phyloP scores from a whole-genome alignment of 495 filamentous ascomycete genomes.

The Aspergillus mulundensis region DNA sequence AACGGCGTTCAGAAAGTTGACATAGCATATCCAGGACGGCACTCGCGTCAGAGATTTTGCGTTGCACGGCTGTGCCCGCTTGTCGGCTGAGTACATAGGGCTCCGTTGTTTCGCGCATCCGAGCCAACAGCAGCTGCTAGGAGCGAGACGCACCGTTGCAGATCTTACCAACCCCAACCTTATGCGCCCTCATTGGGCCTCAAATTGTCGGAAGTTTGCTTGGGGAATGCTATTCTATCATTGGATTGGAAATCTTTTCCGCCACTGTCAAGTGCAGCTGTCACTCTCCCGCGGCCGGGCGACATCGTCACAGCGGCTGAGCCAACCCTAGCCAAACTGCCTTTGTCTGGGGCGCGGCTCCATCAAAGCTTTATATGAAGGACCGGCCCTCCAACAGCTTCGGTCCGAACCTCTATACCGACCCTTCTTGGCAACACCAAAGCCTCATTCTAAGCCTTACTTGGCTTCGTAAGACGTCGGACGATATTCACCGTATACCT shows the following conservation, averaged over 20 bases:
- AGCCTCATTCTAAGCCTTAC: background rate
- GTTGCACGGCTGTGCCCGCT: constrained; percentile 8
- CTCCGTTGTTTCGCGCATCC: constrained; percentile 13
- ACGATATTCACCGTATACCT: background rate
- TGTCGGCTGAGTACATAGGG: constrained; percentile 21
- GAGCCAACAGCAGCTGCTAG: background rate
- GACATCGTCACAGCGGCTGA: background rate
- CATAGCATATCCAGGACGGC: background rate
- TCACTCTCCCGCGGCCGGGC: background rate
- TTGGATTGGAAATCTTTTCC: constrained; percentile 3
- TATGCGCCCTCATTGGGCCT: background rate
- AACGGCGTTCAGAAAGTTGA: background rate
- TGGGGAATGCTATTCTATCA: constrained; percentile 4
- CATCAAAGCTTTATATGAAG: constrained; percentile 3
- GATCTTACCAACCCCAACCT: constrained; percentile 5
- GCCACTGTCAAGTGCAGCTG: background rate
- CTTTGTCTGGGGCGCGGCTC: background rate
- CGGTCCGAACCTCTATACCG: background rate
- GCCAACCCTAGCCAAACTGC: background rate
- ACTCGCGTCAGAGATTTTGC: constrained; percentile 2
- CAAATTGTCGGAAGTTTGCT: constrained; percentile 10
- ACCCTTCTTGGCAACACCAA: background rate
- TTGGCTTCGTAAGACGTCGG: background rate
- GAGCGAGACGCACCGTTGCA: constrained; percentile 10
- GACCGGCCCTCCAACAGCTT: background rate